Conservation (phyloP, 495 filamentous ascomycete species). For the Pyronema omphalodes region DNA sequence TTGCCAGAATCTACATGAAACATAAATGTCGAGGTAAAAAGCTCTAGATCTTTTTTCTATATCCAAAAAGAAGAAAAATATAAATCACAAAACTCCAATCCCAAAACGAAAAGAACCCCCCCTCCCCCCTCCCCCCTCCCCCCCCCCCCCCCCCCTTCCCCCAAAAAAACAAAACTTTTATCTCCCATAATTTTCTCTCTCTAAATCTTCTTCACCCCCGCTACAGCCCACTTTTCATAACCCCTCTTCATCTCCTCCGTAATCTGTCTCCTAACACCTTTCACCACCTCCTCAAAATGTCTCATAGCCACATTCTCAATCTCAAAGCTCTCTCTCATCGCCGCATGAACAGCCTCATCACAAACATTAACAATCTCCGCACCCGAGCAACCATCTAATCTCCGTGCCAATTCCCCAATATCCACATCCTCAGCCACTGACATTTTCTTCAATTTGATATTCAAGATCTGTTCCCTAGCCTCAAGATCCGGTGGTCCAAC, state of each 20-base stretch:
- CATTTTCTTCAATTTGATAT: conserved; percentile 42
- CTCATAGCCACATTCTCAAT: conserved; percentile 37
- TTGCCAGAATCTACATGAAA: too few species aligned
- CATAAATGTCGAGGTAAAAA: too few species aligned
- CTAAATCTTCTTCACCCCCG: conserved; percentile 24
- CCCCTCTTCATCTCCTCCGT: conserved; percentile 42
- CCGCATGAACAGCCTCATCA: conserved; percentile 42
- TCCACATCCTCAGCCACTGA: conserved; percentile 48
- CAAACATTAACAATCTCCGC: conserved; percentile 79
- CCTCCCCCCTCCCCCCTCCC: not conserved
- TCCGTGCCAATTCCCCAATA: conserved; percentile 42
- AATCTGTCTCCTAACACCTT: conserved; percentile 46
- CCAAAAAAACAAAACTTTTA: too few species aligned
- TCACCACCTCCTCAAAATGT: conserved; percentile 47
- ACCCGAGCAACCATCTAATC: conserved; percentile 67
- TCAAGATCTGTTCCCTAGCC: conserved; percentile 60
- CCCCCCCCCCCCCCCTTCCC: too few species aligned
- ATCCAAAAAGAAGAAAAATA: too few species aligned
- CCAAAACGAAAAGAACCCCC: not conserved
- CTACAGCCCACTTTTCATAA: conserved; percentile 49
- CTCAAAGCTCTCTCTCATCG: conserved; percentile 35
- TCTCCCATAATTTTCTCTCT: not conserved
- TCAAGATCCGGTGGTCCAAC: conserved; percentile 64
- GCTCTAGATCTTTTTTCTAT: too few species aligned
- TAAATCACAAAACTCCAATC: not conserved